Base-by-base conservation (phyloP, 805 yeast genomes). In the Monosporozyma aquatica region DNA sequence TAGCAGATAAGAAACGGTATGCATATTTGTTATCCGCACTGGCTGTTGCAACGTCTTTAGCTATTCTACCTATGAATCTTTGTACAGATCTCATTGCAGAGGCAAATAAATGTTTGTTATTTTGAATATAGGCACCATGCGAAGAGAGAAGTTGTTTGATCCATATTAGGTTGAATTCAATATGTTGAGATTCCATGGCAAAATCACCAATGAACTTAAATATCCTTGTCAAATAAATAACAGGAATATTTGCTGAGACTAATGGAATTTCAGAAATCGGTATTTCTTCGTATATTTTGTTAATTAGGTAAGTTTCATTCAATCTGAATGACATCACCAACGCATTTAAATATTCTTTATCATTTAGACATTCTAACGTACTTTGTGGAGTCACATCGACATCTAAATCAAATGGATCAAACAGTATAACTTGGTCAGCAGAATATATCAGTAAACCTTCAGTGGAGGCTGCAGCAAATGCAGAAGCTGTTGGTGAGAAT, bases 321-420 rank as follows among this genome's bases (percentile, higher is more conserved):
- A 92, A 71, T 61, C 98, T 73, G 72, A 92, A 87, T 0, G 97
- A 77, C 97, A 92, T 87, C 11, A 89, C 84, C 44, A 90, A 64
- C 0, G 97, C 90, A 32, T 76, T 75, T 52, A 89, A 66, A 59
- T 78, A 86, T 32, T 71, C 66, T 43, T 66, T 68, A 39, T 78
- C 81, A 6, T 65, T 50, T 33, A 89, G 65, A 6, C 78, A 73
- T 42, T 76, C 81, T 26, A 76, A 44, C 0, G 87, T 81, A 5
- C 83, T 67, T 37, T 77, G 83, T 1, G 95, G 94, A 0, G 98
- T 92, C 23, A 90, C 78, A 53, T 92, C 97, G 37, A 87, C 69
- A 58, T 90, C 97, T 57, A 92, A 71, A 61, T 92, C 97, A 59
- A 86, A 86, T 26, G 98, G 98, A 68, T 92, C 98, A 58, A 92